Evolutionary conservation across 805 yeast genomes (phyloP), one percentile per base, ranked within the genome.

Genomic region (Candida jianshihensis): DNA sequence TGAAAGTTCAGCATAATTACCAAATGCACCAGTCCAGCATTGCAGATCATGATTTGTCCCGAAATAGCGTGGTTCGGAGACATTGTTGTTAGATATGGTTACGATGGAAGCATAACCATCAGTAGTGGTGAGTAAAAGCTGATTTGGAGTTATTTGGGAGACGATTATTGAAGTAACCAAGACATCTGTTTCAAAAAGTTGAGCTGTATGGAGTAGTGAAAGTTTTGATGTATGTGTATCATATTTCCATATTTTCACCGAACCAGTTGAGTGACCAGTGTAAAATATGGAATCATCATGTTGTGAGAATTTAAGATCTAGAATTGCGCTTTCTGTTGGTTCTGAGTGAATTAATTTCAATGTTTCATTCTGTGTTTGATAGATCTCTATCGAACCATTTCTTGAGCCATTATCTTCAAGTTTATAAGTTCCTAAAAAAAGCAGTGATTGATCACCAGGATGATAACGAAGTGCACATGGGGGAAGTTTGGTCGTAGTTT

Each of bases 11-110:
- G 73, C 73, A 18, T 63, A 44, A 31, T 68, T 69, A 8, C 85
- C 88, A 60, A 78, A 84, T 2, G 75, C 75, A 6, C 86, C 84
- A 5, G 83, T 84, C 97, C 97, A 89, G 41, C 95, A 85, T 57
- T 90, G 96, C 24, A 88, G 59, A 9, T 70, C 66, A 55, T 90
- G 97, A 1, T 57, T 39, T 1, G 69, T 30, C 14, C 40, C 44
- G 18, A 51, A 44, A 21, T 33, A 45, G 3, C 24, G 28, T 2
- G 44, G 44, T 54, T 9, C 53, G 40, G 25, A 72, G 59, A 41
- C 14, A 16, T 15, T 45, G 48, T 1, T 37, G 27, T 21, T 46
- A 39, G 45, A 24, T 47, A 59, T n/a, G 19, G 66, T 64, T 1
- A 73, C 51, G 0, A 70, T 46, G 1, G 73, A 68, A 14, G 73